Evolutionary conservation across 2,329 filamentous ascomycete genomes (phyloP), one percentile per base, ranked within the genome.

Genomic region (Xylariaceae sp.): DNA sequence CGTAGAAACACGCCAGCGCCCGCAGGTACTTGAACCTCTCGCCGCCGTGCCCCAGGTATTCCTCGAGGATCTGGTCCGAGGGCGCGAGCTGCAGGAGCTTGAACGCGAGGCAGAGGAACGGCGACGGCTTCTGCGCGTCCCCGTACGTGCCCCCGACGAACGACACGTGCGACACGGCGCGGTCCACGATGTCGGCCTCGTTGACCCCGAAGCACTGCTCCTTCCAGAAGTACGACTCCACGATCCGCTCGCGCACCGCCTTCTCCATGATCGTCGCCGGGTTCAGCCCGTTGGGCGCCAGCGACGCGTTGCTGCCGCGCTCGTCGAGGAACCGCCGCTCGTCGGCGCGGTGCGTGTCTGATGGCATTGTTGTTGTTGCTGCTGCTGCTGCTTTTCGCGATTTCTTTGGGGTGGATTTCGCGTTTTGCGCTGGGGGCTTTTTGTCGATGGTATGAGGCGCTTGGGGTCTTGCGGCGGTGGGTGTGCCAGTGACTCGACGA

Each of bases 151-250:
- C 95, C 62, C 93, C 95, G 54, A 99, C 84, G 74, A 89, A 95
- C 45, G 79, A 83, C 43, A 99, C 84, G 75, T 88, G 83, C 67
- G 94, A 89, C 23, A 92, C 90, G 0, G 96, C 93, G 63, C 95
- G 91, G 77, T 97, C 91, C 67, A 96, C 89, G 5, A 99, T 80
- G 74, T 87, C 85, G 49, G 86, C 85, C 72, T 88, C 87, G 78
- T 98, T 99, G 64, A 99, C 82, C 37, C 90, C 95, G 76, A 98
- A 99, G 74, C 95, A 97, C 78, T 97, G 93, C 77, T 98, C 95
- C 76, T 97, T 97, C 90, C 92, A 99, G 79, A 96, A 99, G 78
- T 96, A 96, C 50, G 87, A 91, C 71, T 96, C 92, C 66, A 93
- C 87, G 75, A 99, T 97, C 71, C 95, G 92, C 76, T 99, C 95